These are phyloP conservation scores for Kregervanrija delftensis DNA, from an alignment of 805 yeast genomes.

Conservation along the genomic window DNA sequence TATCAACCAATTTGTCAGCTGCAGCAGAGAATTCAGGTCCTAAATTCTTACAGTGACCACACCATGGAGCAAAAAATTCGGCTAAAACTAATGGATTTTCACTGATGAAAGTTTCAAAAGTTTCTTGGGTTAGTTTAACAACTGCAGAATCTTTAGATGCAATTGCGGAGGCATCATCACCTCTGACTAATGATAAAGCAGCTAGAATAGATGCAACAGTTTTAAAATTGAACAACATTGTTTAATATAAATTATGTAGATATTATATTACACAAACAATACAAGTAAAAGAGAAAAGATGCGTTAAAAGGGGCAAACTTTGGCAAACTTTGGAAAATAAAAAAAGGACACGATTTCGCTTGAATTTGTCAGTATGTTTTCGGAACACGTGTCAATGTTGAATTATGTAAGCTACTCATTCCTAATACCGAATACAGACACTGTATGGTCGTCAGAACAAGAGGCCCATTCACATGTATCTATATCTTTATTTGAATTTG, in stretches of 20 bases:
- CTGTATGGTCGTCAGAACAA: conserved; percentile 63
- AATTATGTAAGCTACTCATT: too few relatives aligned
- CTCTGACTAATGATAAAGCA: conserved; percentile 22
- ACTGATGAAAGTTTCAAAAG: conserved; percentile 57
- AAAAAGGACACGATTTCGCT: too few relatives aligned
- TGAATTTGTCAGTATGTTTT: too few relatives aligned
- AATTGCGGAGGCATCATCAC: conserved; percentile 50
- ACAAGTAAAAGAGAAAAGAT: too few relatives aligned
- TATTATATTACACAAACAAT: too few relatives aligned
- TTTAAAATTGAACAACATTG: conserved; percentile 30
- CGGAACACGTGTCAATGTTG: too few relatives aligned
- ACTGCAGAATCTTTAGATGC: conserved; percentile 86
- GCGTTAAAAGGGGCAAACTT: too few relatives aligned
- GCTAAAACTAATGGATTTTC: conserved; percentile 76
- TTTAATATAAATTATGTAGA: not conserved
- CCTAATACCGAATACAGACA: too few relatives aligned
- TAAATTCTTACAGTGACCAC: conserved; percentile 89
- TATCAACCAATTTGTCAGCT: conserved; percentile 53
- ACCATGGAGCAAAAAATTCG: conserved; percentile 95
- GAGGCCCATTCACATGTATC: conserved; percentile 53
- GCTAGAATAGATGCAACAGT: conserved; percentile 37
- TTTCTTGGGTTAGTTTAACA: conserved; percentile 62
- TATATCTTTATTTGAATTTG: conserved; percentile 8
- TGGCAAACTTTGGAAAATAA: too few relatives aligned
- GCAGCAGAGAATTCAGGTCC: conserved; percentile 79